Evolutionary conservation across 495 filamentous ascomycete genomes (phyloP).

Genomic region (Glutinoglossum americanum): DNA sequence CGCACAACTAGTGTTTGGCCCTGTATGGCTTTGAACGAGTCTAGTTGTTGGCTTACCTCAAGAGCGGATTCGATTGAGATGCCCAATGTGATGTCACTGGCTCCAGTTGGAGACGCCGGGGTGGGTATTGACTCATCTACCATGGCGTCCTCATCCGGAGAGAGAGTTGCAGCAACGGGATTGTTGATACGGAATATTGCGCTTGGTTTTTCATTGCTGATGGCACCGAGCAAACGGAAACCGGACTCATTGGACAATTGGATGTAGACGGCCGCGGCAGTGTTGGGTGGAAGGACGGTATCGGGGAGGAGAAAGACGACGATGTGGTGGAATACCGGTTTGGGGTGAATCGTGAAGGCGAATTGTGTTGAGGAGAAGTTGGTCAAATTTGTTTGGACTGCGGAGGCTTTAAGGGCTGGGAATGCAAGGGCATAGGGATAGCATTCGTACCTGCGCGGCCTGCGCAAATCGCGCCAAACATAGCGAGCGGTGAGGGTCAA

Average conservation of each 20-base stretch:
- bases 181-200: slow-evolving; percentile 56
- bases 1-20: slow-evolving; percentile 10
- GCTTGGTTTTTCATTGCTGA: slow-evolving; percentile 72
- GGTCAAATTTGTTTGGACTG: slow-evolving; percentile 39
- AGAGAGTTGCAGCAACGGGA: slow-evolving; percentile 8
- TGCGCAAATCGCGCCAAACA: not conserved
- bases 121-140: slow-evolving; percentile 18
- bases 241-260: slow-evolving; percentile 33
- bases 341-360: slow-evolving; percentile 36
- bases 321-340: slow-evolving; percentile 50
- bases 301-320: slow-evolving; percentile 81
- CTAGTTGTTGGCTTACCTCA: slow-evolving; percentile 47
- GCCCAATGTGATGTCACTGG: slow-evolving; percentile 42
- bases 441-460: not conserved
- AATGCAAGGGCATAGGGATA: not conserved
- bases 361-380: slow-evolving; percentile 42
- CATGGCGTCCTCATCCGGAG: slow-evolving; percentile 23
- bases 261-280: slow-evolving; percentile 77
- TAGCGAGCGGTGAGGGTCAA: not conserved
- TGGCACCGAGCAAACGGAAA: slow-evolving; percentile 69
- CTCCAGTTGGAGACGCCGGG: slow-evolving; percentile 2
- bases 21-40: slow-evolving; percentile 27
- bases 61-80: slow-evolving; percentile 60
- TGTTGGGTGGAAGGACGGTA: slow-evolving; percentile 44
- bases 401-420: slow-evolving; percentile 21